Evolutionary conservation across 306 rosid genomes (phyloP).

Genomic region (Cicer pinnatifidum): DNA sequence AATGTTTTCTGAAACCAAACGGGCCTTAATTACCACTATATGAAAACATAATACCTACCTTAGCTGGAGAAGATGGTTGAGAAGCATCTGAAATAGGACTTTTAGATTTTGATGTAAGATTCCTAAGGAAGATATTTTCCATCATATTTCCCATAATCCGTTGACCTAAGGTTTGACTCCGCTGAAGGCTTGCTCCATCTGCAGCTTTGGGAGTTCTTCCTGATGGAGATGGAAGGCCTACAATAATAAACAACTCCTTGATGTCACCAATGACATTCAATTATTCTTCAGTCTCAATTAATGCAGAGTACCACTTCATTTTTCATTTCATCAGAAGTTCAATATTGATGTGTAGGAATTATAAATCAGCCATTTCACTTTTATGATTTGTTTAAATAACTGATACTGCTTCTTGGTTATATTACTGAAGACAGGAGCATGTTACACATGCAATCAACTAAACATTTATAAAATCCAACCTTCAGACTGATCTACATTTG

Average conservation of each 20-base stretch:
- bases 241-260: constrained; percentile 42
- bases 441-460: constrained; percentile 26
- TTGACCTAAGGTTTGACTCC: constrained; percentile 91
- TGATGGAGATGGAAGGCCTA: constrained; percentile 90
- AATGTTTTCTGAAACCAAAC: not conserved
- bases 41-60: constrained; percentile 70
- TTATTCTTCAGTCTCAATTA: constrained; percentile 29
- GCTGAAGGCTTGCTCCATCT: constrained; percentile 71
- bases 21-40: not conserved
- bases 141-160: constrained; percentile 92
- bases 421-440: constrained; percentile 39
- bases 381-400: constrained; percentile 19
- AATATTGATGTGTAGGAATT: constrained; percentile 8
- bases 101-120: constrained; percentile 83
- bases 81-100: constrained; percentile 65
- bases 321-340: constrained; percentile 16
- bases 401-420: constrained; percentile 36
- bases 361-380: constrained; percentile 23
- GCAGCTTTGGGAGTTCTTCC: constrained; percentile 63
- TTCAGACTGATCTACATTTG: constrained; percentile 71
- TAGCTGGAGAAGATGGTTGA: constrained; percentile 80
- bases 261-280: constrained; percentile 35
- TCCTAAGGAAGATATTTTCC: constrained; percentile 92
- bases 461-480: constrained; percentile 56
- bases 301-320: constrained; percentile 35